Conservation (phyloP, 768 basidiomycete genomes). For the Mycena epipterygia region DNA sequence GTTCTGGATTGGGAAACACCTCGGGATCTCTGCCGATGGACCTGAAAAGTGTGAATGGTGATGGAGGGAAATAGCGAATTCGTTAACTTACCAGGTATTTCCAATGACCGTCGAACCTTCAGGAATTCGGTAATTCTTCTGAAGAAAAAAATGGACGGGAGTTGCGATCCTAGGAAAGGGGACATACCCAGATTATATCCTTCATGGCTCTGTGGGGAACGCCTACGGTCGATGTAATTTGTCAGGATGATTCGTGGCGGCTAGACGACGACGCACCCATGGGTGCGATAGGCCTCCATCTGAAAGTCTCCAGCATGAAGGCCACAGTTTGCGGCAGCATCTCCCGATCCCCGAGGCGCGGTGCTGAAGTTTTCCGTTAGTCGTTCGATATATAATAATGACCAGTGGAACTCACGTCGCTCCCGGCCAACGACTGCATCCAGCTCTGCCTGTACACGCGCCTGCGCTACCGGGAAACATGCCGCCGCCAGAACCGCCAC, state of each 20-base stretch:
- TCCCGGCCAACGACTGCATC: slow-evolving; percentile 63
- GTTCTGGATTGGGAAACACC: slow-evolving; percentile 69
- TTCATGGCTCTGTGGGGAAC: background rate
- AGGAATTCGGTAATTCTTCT: background rate
- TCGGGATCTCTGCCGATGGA: slow-evolving; percentile 68
- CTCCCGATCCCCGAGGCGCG: background rate
- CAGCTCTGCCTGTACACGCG: slow-evolving; percentile 64
- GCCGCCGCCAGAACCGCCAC: slow-evolving; percentile 68
- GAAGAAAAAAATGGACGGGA: background rate
- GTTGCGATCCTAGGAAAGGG: background rate
- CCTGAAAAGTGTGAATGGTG: slow-evolving; percentile 44
- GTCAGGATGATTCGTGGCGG: no score
- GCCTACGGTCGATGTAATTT: background rate
- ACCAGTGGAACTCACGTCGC: background rate
- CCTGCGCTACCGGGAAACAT: slow-evolving; percentile 66
- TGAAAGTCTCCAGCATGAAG: background rate
- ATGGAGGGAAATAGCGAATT: background rate
- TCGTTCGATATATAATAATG: background rate
- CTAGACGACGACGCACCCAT: background rate
- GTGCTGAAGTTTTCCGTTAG: background rate
- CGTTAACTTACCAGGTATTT: background rate
- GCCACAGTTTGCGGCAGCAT: background rate
- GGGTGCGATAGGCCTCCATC: slow-evolving; percentile 41
- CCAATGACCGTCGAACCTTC: background rate
- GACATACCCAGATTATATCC: background rate